Percentiles rank a stretch among this genome's conserved stretches.
Evolutionary conservation across 352 stramenopile species (phyloP).

Genomic region (Phytophthora tentaculata): DNA sequence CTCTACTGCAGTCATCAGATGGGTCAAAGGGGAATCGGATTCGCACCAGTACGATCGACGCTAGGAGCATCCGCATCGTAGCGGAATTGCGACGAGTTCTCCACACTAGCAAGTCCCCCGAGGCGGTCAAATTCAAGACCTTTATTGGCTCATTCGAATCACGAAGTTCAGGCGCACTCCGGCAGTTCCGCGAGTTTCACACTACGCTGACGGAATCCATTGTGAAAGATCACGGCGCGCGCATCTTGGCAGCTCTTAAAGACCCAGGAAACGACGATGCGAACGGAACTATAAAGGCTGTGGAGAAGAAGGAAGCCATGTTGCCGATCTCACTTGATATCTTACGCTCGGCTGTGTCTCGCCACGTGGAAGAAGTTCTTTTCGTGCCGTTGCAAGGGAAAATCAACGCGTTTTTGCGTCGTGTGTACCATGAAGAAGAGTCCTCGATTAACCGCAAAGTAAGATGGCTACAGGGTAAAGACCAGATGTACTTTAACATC

Average conservation of each 20-base stretch:
- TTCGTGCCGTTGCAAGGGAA: constrained; percentile 71
- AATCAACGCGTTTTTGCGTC: constrained; percentile 63
- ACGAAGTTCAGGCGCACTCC: constrained; percentile 46
- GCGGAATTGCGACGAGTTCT: constrained; percentile 77
- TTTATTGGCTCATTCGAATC: constrained; percentile 72
- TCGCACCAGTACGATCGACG: constrained; percentile 54
- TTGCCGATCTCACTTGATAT: constrained; percentile 59
- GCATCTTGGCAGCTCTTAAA: constrained; percentile 67
- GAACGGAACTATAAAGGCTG: constrained; percentile 16
- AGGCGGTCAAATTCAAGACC: constrained; percentile 70
- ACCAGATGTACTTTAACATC: constrained; percentile 91
- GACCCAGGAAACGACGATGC: constrained; percentile 42
- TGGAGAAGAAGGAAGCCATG: constrained; percentile 28
- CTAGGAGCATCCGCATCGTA: constrained; percentile 84
- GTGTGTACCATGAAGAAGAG: constrained; percentile 78
- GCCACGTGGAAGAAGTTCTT: constrained; percentile 85
- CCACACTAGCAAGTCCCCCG: constrained; percentile 78
- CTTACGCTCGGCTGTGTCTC: constrained; percentile 64
- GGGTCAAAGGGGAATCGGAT: constrained; percentile 29
- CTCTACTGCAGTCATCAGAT: constrained; percentile 46
- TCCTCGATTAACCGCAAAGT: constrained; percentile 83
- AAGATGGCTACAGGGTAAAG: constrained; percentile 90
- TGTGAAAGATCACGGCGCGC: constrained; percentile 62
- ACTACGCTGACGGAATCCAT: constrained; percentile 63
- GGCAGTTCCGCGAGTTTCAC: constrained; percentile 73